A percentile compares a stretch with the other conserved stretches of the same genome.
phyloP scores from a whole-genome alignment of 108 stramenopile genomes.

The Aureococcus anophagefferens region DNA sequence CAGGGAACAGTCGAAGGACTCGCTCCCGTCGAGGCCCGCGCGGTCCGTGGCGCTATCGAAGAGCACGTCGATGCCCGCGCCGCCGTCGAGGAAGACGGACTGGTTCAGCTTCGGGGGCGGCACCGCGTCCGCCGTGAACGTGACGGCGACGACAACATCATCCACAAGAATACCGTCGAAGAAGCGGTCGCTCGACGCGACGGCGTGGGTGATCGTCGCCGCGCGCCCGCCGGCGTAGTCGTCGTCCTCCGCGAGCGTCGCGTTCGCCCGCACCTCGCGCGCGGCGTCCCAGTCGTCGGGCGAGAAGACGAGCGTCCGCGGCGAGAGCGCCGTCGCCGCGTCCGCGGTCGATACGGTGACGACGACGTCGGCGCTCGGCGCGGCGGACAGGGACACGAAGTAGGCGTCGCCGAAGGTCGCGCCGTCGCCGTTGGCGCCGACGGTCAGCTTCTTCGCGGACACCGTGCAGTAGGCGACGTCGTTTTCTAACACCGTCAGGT shows the following conservation, averaged over 20 bases:
- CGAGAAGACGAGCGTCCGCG: too few relatives aligned
- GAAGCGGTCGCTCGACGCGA: too few relatives aligned
- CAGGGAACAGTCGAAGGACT: background rate
- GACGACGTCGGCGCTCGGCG: too few relatives aligned
- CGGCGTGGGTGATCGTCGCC: too few relatives aligned
- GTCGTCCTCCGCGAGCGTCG: too few relatives aligned
- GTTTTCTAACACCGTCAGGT: background rate
- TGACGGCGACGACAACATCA: background rate
- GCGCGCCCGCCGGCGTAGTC: too few relatives aligned
- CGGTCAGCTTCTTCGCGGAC: background rate
- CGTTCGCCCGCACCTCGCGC: too few relatives aligned
- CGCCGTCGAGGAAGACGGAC: background rate
- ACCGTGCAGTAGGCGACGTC: background rate
- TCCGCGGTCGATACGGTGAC: too few relatives aligned
- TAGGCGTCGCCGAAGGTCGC: background rate
- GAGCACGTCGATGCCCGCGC: background rate
- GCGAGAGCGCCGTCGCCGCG: too few relatives aligned
- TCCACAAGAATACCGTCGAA: background rate
- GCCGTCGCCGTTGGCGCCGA: background rate
- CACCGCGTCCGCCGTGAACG: background rate
- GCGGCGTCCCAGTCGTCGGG: too few relatives aligned
- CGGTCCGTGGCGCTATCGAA: background rate
- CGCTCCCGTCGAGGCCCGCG: background rate
- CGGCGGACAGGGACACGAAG: background rate
- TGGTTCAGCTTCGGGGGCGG: background rate